phyloP scores from a whole-genome alignment of 805 yeast species.

The Myxozyma geophila region DNA sequence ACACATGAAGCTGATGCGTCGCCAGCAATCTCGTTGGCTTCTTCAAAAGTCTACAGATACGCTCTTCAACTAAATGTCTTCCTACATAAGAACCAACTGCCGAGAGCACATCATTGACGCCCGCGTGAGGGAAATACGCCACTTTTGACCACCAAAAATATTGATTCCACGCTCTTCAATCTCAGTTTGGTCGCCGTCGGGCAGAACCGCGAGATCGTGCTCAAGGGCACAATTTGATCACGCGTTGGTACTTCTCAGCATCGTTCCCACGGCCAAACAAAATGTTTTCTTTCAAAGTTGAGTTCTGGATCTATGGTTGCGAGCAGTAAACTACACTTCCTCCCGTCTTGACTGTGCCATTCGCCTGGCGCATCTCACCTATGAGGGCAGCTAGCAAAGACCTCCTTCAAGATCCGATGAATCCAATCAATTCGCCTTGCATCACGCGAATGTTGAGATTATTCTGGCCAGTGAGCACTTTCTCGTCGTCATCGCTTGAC shows the following conservation, averaged over 20 bases:
- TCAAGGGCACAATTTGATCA: constrained; percentile 66
- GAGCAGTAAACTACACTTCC: constrained; percentile 64
- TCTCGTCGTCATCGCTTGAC: constrained; percentile 3
- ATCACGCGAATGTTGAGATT: constrained; percentile 58
- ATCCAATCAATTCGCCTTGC: constrained; percentile 75
- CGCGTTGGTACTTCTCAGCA: constrained; percentile 54
- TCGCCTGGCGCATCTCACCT: constrained; percentile 65
- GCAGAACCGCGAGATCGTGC: constrained; percentile 66
- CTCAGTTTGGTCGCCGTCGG: constrained; percentile 79
- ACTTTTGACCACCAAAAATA: constrained; percentile 89
- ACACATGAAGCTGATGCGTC: constrained; percentile 79
- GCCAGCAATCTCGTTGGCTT: constrained; percentile 73
- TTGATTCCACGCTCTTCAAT: constrained; percentile 91
- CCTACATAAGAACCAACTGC: constrained; percentile 92
- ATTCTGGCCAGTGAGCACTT: constrained; percentile 40
- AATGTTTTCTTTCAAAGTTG: constrained; percentile 76
- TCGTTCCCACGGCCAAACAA: constrained; percentile 65
- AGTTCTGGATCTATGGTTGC: constrained; percentile 83
- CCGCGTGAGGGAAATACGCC: constrained; percentile 80
- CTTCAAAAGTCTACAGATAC: constrained; percentile 63
- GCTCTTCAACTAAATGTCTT: constrained; percentile 69
- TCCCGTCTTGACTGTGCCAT: constrained; percentile 57
- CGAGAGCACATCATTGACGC: constrained; percentile 83
- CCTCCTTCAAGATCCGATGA: constrained; percentile 82
- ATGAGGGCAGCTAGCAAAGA: constrained; percentile 71